Percentiles rank a stretch among this genome's conserved stretches.
Evolutionary conservation across 768 basidiomycete genomes (phyloP).

Genomic region (Podaxis sp.): DNA sequence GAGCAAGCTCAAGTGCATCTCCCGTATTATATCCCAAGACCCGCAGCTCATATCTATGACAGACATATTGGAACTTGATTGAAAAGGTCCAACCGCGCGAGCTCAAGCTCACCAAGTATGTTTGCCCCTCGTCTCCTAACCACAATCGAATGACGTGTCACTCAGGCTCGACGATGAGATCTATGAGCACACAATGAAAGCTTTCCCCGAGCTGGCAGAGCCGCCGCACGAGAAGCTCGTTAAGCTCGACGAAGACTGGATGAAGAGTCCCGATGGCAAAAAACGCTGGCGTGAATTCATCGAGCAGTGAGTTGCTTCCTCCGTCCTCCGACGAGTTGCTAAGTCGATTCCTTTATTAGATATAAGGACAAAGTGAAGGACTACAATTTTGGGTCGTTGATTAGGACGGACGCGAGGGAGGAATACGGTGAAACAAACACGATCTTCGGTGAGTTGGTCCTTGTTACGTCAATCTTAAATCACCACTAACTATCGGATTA

Average conservation of each 20-base stretch:
- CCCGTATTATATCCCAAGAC: background rate
- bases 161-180: slow-evolving; percentile 88
- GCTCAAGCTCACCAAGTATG: slow-evolving; percentile 82
- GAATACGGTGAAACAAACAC: slow-evolving; percentile 93
- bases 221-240: slow-evolving; percentile 44
- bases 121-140: slow-evolving; percentile 6
- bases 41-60: slow-evolving; percentile 5
- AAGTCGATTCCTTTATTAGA: slow-evolving; percentile 32
- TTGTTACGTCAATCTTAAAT: background rate
- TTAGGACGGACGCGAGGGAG: slow-evolving; percentile 73
- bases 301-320: slow-evolving; percentile 44
- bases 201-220: slow-evolving; percentile 79
- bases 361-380: slow-evolving; percentile 92
- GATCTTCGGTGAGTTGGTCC: slow-evolving; percentile 72
- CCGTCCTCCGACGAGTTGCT: background rate
- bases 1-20: slow-evolving; percentile 87
- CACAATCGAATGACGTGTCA: background rate
- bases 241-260: slow-evolving; percentile 84
- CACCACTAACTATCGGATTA: background rate
- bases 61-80: slow-evolving; percentile 96
- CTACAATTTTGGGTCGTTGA: slow-evolving; percentile 95
- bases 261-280: slow-evolving; percentile 90
- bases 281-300: slow-evolving; percentile 90
- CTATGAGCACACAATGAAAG: slow-evolving; percentile 66
- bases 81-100: slow-evolving; percentile 75